These are phyloP conservation scores for Pyrrhoderma lamaoense DNA, from an alignment of 1,284 basidiomycete species.

Conservation along the genomic window DNA sequence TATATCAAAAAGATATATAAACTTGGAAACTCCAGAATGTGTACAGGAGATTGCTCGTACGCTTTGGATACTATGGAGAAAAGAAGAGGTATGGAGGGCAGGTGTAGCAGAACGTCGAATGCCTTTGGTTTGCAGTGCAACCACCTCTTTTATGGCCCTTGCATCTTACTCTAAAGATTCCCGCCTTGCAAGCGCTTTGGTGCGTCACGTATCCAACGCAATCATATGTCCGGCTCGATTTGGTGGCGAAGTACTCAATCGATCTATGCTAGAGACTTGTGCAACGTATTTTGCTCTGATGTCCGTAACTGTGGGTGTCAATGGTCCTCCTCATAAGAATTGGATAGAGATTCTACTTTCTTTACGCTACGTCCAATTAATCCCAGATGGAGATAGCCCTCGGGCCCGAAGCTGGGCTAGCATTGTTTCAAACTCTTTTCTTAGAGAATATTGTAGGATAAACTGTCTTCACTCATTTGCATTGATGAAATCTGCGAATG, in stretches of 20 bases:
- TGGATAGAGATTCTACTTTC: slow-evolving; percentile 10
- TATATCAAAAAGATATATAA: neutral
- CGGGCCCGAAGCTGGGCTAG: neutral
- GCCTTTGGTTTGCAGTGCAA: slow-evolving; percentile 31
- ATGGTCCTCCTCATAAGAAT: neutral
- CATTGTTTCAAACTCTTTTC: slow-evolving; percentile 1
- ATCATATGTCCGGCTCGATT: slow-evolving; percentile 8
- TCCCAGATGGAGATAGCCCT: slow-evolving; percentile 5
- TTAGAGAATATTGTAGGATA: neutral
- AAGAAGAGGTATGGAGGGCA: slow-evolving; percentile 14
- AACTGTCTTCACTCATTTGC: slow-evolving; percentile 6
- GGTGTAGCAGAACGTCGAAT: slow-evolving; percentile 18
- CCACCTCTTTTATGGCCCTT: slow-evolving; percentile 41
- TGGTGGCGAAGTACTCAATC: slow-evolving; percentile 4
- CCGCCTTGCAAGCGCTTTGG: slow-evolving; percentile 9
- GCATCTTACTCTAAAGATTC: slow-evolving; percentile 24
- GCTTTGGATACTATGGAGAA: slow-evolving; percentile 17
- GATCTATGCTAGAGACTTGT: neutral
- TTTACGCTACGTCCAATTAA: slow-evolving; percentile 6
- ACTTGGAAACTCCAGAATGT: neutral
- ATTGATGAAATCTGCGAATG: slow-evolving; percentile 2
- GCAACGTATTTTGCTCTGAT: slow-evolving; percentile 9
- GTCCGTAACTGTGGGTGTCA: neutral
- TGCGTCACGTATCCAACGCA: slow-evolving; percentile 11
- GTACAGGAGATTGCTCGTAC: slow-evolving; percentile 10